A percentile compares a stretch with the other conserved stretches of the same genome.
These are phyloP conservation scores for Limnanthes douglasii DNA, from an alignment of 345 rosid genomes.

Conservation along the genomic window DNA sequence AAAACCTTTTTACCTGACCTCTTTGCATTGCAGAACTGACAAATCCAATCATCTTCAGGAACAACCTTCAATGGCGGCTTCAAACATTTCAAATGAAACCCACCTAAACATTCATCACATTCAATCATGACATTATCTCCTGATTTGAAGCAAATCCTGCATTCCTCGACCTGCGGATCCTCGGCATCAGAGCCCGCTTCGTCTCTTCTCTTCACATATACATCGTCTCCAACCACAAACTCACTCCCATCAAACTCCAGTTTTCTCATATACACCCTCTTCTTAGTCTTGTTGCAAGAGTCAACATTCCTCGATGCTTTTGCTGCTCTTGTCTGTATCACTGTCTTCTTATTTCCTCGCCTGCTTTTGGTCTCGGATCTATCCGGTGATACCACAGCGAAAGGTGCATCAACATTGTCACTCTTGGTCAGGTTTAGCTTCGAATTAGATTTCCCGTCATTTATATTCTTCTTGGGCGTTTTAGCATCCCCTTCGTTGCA, in stretches of 20 bases:
- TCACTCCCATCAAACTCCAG: conserved; percentile 58
- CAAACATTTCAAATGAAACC: conserved; percentile 87
- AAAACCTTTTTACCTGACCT: conserved; percentile 35
- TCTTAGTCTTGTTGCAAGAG: no score
- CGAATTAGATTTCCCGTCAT: background rate
- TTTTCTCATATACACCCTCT: conserved; percentile 51
- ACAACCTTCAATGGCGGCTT: conserved; percentile 59
- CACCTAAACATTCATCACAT: conserved; percentile 82
- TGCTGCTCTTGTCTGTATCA: conserved; percentile 4
- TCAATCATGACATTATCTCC: conserved; percentile 64
- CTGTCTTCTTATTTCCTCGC: conserved; percentile 9
- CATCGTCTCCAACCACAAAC: conserved; percentile 67
- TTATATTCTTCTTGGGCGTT: background rate
- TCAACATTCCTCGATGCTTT: no score
- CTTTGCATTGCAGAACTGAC: conserved; percentile 45
- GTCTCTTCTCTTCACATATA: conserved; percentile 79
- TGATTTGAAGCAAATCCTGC: conserved; percentile 56
- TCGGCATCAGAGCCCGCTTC: conserved; percentile 52
- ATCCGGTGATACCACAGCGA: conserved; percentile 43
- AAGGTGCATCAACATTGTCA: conserved; percentile 7
- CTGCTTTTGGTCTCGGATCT: conserved; percentile 35
- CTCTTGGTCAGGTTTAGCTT: conserved; percentile 1
- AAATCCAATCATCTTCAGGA: conserved; percentile 90
- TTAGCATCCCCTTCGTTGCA: background rate
- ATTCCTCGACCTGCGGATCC: conserved; percentile 66